These are phyloP conservation scores for Backusella macrospora DNA, from an alignment of 192 early-diverging fungal species.

Conservation along the genomic window DNA sequence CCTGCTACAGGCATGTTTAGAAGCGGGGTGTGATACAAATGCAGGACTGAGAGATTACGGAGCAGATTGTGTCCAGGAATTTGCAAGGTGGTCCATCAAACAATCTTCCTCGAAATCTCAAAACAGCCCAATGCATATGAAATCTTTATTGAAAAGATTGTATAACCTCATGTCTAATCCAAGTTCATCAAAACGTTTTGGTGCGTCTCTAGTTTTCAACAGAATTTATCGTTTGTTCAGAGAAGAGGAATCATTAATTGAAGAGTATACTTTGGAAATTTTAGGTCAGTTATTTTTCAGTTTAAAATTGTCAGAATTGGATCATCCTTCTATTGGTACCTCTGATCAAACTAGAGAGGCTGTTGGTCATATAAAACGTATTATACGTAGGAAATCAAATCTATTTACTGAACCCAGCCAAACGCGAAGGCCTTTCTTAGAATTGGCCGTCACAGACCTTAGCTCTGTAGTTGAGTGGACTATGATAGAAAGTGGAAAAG, in stretches of 20 bases:
- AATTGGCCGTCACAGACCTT: conserved; percentile 45
- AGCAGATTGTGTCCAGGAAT: conserved; percentile 74
- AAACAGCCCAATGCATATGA: conserved; percentile 65
- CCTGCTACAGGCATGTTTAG: conserved; percentile 68
- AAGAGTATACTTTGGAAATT: conserved; percentile 70
- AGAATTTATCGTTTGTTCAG: conserved; percentile 69
- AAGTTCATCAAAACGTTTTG: conserved; percentile 64
- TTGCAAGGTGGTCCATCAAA: conserved; percentile 77
- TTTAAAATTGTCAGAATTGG: conserved; percentile 61
- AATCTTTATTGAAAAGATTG: conserved; percentile 69
- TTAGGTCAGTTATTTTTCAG: conserved; percentile 67
- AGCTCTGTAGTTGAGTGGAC: conserved; percentile 57
- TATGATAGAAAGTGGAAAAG: conserved; percentile 53
- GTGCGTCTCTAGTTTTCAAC: conserved; percentile 71
- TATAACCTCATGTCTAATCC: conserved; percentile 65
- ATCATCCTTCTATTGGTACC: conserved; percentile 64
- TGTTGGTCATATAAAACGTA: conserved; percentile 62
- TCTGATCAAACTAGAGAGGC: conserved; percentile 51
- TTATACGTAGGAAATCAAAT: conserved; percentile 54
- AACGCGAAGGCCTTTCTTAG: conserved; percentile 49
- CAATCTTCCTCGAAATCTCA: conserved; percentile 49
- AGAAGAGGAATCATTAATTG: conserved; percentile 64
- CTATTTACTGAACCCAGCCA: conserved; percentile 51
- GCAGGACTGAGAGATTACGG: conserved; percentile 70
- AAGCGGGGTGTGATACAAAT: conserved; percentile 56